phyloP scores from a whole-genome alignment of 2,329 filamentous ascomycete genomes.

The Diaporthe eres region DNA sequence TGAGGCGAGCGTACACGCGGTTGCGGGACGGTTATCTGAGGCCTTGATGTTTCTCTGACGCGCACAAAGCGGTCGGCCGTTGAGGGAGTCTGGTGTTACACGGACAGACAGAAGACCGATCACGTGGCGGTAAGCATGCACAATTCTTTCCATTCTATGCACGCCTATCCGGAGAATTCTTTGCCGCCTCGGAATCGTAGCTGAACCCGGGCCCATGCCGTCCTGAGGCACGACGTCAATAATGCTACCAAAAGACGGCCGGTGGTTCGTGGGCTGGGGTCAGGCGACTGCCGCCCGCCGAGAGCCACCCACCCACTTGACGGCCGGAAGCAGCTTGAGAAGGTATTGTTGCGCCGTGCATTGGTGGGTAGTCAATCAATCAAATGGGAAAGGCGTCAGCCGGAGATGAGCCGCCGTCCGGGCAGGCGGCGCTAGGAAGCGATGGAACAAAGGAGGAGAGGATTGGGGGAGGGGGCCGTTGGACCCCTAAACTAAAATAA shows the following conservation, averaged over 20 bases:
- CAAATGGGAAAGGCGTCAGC: neutral
- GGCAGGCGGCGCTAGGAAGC: slow-evolving; percentile 4
- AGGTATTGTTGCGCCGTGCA: neutral
- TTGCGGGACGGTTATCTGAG: neutral
- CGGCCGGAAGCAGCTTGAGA: neutral
- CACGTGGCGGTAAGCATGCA: slow-evolving; percentile 4
- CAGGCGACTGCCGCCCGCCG: slow-evolving; percentile 3
- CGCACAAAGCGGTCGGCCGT: neutral
- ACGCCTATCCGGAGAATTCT: neutral
- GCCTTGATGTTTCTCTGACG: neutral
- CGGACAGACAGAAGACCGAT: neutral
- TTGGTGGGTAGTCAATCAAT: neutral
- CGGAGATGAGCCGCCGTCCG: slow-evolving; percentile 31
- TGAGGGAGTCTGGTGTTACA: neutral
- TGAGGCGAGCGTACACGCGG: neutral
- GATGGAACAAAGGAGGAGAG: slow-evolving; percentile 7
- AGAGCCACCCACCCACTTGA: neutral
- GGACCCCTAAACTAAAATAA: slow-evolving; percentile 32
- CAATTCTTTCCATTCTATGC: slow-evolving; percentile 1
- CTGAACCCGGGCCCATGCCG: neutral
- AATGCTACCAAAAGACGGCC: neutral
- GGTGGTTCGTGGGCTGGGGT: slow-evolving; percentile 4
- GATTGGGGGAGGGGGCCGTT: neutral
- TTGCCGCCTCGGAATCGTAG: neutral
- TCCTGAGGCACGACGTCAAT: neutral